phyloP scores from a whole-genome alignment of 1,284 basidiomycete genomes.

The Cutaneotrichosporon daszewskae region DNA sequence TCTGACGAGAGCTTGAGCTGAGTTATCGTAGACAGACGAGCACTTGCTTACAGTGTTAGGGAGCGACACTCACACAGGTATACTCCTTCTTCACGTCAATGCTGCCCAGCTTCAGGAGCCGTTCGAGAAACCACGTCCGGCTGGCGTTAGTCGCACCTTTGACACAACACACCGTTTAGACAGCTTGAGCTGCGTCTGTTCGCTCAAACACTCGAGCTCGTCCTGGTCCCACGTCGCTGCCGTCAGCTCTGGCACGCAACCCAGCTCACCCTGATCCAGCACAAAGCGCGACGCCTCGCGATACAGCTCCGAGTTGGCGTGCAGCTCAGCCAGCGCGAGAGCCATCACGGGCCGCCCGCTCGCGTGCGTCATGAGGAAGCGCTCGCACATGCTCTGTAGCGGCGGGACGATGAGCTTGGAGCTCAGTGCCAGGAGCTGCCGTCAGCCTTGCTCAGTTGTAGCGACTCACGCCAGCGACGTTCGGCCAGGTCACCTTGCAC shows the following conservation, averaged over 20 bases:
- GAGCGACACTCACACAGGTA: constrained; percentile 22
- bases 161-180: constrained; percentile 62
- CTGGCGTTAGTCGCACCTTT: constrained; percentile 44
- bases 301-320: constrained; percentile 79
- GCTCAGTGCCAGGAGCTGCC: constrained; percentile 32
- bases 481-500: constrained; percentile 88
- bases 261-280: constrained; percentile 60
- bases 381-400: constrained; percentile 71
- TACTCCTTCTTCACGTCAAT: constrained; percentile 75
- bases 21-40: too few relatives aligned
- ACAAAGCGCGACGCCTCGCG: constrained; percentile 83
- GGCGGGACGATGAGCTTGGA: constrained; percentile 60
- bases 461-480: constrained; percentile 62
- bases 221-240: constrained; percentile 55
- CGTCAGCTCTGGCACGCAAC: neutral
- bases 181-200: constrained; percentile 75
- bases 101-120: constrained; percentile 82
- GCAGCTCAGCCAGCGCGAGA: constrained; percentile 79
- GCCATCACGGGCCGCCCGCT: constrained; percentile 85
- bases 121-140: constrained; percentile 87
- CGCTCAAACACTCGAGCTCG: constrained; percentile 70
- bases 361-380: constrained; percentile 81
- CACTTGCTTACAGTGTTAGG: neutral
- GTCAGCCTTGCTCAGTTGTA: neutral
- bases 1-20: neutral